Evolutionary conservation across 148 eudicot genomes (phyloP).

Genomic region (Heliamphora exappendiculata): DNA sequence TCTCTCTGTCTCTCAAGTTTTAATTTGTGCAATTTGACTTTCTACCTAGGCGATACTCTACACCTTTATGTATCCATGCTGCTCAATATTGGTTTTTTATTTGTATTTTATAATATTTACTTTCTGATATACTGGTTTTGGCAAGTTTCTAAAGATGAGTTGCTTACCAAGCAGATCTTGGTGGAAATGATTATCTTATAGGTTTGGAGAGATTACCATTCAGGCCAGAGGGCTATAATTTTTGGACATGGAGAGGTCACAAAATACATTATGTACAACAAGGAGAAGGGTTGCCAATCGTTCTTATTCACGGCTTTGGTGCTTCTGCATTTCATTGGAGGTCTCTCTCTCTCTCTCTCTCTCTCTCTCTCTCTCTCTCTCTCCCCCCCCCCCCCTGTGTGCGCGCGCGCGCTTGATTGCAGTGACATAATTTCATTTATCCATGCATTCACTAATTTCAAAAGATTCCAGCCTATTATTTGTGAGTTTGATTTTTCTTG

Average conservation of each 20-base stretch:
- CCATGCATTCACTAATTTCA: background rate
- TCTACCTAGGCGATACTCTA: background rate
- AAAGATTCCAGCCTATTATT: background rate
- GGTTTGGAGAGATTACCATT: conserved; percentile 76
- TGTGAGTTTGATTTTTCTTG: background rate
- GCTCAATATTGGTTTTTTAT: too few relatives aligned
- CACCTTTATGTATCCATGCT: background rate
- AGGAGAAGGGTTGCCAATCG: conserved; percentile 80
- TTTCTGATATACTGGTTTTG: background rate
- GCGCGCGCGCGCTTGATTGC: too few relatives aligned
- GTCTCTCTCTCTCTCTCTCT: conserved; percentile 20
- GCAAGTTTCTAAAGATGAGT: background rate
- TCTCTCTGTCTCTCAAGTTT: background rate
- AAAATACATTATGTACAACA: conserved; percentile 87
- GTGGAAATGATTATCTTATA: conserved; percentile 16
- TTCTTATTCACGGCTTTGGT: conserved; percentile 96
- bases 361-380: background rate
- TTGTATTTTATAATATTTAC: background rate
- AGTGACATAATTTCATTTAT: background rate
- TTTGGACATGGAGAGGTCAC: conserved; percentile 87
- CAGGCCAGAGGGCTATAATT: conserved; percentile 84
- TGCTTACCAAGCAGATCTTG: conserved; percentile 1
- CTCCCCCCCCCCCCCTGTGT: background rate
- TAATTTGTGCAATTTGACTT: background rate
- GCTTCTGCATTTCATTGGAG: conserved; percentile 99